Evolutionary conservation across 441 rosid species (phyloP).

Genomic region (Biscutella laevigata): DNA sequence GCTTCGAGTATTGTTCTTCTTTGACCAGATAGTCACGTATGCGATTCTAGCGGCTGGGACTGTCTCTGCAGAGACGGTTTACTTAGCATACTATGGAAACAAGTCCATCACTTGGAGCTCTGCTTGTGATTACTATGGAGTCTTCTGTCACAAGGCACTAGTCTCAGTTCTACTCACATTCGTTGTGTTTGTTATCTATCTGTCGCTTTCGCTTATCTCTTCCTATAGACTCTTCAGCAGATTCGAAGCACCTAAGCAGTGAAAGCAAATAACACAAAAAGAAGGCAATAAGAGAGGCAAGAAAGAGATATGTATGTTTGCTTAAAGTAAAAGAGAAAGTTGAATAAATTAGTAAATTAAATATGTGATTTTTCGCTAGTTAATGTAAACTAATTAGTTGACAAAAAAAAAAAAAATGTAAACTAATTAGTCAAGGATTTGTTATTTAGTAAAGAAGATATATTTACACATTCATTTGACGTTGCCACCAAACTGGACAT

Average conservation of each 20-base stretch:
- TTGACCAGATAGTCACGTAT: constrained; percentile 71
- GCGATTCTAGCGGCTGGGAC: constrained; percentile 50
- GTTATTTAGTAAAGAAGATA: no score
- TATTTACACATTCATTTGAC: no score
- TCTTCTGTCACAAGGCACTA: constrained; percentile 63
- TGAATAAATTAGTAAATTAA: constrained; percentile 2
- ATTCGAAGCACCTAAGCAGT: constrained; percentile 40
- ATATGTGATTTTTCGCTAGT: neutral
- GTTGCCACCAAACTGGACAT: no score
- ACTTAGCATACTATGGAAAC: constrained; percentile 60
- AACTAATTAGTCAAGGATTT: no score
- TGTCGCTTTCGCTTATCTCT: constrained; percentile 50
- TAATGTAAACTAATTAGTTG: neutral
- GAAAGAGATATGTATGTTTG: neutral
- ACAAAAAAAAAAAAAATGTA: no score
- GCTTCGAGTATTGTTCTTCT: constrained; percentile 55
- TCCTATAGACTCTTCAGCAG: constrained; percentile 69
- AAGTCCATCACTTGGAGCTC: constrained; percentile 56
- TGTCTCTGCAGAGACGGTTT: constrained; percentile 50
- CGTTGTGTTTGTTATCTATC: constrained; percentile 32
- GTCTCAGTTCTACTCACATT: constrained; percentile 49
- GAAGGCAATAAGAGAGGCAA: neutral
- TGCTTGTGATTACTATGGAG: constrained; percentile 46
- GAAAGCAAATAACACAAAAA: neutral
- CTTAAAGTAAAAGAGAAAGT: neutral